Evolutionary conservation across 2,329 filamentous ascomycete species (phyloP).

Genomic region (Colletotrichum costaricense): DNA sequence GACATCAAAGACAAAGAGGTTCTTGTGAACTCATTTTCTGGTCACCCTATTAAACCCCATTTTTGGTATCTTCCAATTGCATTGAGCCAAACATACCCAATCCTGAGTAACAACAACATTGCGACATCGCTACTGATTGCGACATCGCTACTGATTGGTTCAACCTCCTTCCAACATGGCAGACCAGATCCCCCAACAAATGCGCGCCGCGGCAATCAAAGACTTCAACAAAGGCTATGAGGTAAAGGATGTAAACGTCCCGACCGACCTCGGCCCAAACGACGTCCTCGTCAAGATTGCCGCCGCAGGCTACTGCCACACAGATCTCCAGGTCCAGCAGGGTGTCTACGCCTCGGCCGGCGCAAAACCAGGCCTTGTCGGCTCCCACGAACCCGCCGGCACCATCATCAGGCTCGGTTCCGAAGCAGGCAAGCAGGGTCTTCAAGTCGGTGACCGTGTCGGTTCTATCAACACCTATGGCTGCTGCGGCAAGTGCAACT

Average conservation of each 20-base stretch:
- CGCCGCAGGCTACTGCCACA: slow-evolving; percentile 38
- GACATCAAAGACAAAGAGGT: not conserved
- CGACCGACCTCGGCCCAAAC: slow-evolving; percentile 29
- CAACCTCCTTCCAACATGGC: not conserved
- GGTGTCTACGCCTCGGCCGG: slow-evolving; percentile 37
- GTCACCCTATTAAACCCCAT: no score
- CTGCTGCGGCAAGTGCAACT: slow-evolving; percentile 40
- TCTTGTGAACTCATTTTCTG: no score
- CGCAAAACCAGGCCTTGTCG: slow-evolving; percentile 43
- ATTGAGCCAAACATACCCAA: no score
- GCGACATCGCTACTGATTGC: not conserved
- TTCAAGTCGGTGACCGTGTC: slow-evolving; percentile 67
- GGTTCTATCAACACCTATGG: slow-evolving; percentile 44
- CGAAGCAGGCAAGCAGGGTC: slow-evolving; percentile 38
- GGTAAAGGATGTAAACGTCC: slow-evolving; percentile 35
- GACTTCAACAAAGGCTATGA: slow-evolving; percentile 31
- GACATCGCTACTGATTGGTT: not conserved
- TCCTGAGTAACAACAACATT: not conserved
- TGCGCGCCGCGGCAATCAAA: slow-evolving; percentile 46
- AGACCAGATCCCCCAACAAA: slow-evolving; percentile 39
- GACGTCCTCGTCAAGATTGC: slow-evolving; percentile 38
- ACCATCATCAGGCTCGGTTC: slow-evolving; percentile 67
- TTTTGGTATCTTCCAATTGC: no score
- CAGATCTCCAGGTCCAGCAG: slow-evolving; percentile 35
- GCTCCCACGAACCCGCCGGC: slow-evolving; percentile 73